Evolutionary conservation across 129 eudicot genomes (phyloP).

Genomic region (Flaveria brownii): DNA sequence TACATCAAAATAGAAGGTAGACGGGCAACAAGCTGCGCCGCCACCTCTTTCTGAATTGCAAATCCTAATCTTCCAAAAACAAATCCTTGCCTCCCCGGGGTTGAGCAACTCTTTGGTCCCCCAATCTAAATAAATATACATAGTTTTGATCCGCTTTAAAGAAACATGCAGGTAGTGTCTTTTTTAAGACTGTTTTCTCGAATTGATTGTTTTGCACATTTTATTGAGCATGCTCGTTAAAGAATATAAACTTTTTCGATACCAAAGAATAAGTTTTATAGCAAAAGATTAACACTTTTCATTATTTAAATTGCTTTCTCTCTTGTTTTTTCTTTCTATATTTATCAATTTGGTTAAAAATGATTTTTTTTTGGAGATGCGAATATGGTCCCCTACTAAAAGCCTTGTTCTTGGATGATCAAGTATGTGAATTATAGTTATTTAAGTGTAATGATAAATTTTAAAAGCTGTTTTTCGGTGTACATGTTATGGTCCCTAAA

Average conservation of each 20-base stretch:
- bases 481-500: conserved; percentile 36
- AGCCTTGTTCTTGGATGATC: conserved; percentile 27
- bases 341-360: conserved; percentile 2
- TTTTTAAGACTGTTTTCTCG: conserved; percentile 27
- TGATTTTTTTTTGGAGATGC: conserved; percentile 27
- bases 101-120: conserved; percentile 18
- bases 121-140: not conserved
- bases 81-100: no score
- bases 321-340: conserved; percentile 13
- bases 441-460: conserved; percentile 14
- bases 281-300: conserved; percentile 23
- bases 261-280: conserved; percentile 10
- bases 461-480: not conserved
- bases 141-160: not conserved
- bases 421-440: conserved; percentile 29
- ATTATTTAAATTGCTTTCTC: conserved; percentile 23
- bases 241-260: conserved; percentile 25
- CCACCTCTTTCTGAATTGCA: no score
- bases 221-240: conserved; percentile 28
- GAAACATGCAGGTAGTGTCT: conserved; percentile 11
- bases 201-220: conserved; percentile 15
- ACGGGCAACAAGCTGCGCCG: no score
- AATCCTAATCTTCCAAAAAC: no score
- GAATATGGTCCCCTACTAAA: conserved; percentile 39
- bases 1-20: no score